Evolutionary conservation across 2,329 filamentous ascomycete species (phyloP).

Genomic region (Calonectria honghensis): DNA sequence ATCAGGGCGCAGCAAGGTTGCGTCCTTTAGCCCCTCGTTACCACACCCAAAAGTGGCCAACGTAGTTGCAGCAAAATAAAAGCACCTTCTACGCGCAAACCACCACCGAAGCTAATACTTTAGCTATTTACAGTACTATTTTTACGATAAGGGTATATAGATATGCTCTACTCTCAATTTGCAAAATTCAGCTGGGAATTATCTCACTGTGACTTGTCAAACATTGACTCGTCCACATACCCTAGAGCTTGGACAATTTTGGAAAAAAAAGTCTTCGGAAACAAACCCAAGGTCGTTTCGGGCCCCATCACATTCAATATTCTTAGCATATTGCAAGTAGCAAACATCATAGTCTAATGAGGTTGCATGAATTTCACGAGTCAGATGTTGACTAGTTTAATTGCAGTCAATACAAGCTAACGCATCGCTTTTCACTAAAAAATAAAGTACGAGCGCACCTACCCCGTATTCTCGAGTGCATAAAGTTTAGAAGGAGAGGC

Average conservation of each 20-base stretch:
- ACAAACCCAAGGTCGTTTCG: neutral
- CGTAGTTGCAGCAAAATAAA: too few relatives aligned
- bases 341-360: neutral
- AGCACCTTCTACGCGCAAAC: too few relatives aligned
- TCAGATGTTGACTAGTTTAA: neutral
- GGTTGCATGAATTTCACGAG: neutral
- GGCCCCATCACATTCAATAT: neutral
- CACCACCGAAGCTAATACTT: too few relatives aligned
- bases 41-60: too few relatives aligned
- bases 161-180: neutral
- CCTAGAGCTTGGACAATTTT: neutral
- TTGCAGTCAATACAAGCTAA: neutral
- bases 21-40: too few relatives aligned
- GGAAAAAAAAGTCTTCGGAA: neutral
- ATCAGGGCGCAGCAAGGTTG: too few relatives aligned
- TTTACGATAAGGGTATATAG: neutral
- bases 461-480: neutral
- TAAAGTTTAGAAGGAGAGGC: neutral
- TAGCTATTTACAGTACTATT: too few relatives aligned
- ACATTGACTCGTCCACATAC: neutral
- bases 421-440: neutral
- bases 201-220: neutral
- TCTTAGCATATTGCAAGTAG: fast-evolving
- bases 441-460: neutral
- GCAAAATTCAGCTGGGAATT: neutral